A percentile compares a stretch with the other conserved stretches of the same genome.
Evolutionary conservation across 495 filamentous ascomycete genomes (phyloP).

Genomic region (Aspergillus bridgeri): DNA sequence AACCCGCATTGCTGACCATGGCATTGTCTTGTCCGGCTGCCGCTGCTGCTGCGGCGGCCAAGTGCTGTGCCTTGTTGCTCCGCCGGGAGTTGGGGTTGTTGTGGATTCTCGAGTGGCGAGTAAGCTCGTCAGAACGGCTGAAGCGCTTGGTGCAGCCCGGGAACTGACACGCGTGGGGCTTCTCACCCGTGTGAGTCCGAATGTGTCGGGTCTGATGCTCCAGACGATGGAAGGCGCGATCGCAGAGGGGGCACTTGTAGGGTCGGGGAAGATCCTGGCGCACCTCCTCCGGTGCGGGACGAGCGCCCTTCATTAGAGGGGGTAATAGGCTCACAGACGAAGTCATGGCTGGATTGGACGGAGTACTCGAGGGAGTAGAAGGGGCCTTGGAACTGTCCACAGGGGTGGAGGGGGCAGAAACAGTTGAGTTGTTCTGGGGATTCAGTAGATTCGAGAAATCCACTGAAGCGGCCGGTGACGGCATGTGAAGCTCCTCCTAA

Average conservation of each 20-base stretch:
- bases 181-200: slow-evolving; percentile 96
- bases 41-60: slow-evolving; percentile 54
- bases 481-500: slow-evolving; percentile 58
- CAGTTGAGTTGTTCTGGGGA: slow-evolving; percentile 42
- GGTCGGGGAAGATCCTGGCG: slow-evolving; percentile 85
- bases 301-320: slow-evolving; percentile 61
- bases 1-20: slow-evolving; percentile 48
- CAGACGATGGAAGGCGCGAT: slow-evolving; percentile 97
- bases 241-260: slow-evolving; percentile 97
- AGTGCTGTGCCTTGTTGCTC: slow-evolving; percentile 80
- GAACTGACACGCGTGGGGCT: slow-evolving; percentile 92
- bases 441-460: slow-evolving; percentile 80
- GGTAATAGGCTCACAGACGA: slow-evolving; percentile 66
- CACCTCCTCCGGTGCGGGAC: slow-evolving; percentile 54
- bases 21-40: slow-evolving; percentile 48
- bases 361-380: slow-evolving; percentile 26
- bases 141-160: slow-evolving; percentile 97
- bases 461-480: slow-evolving; percentile 65
- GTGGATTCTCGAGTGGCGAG: slow-evolving; percentile 96
- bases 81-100: slow-evolving; percentile 96
- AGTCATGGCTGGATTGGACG: slow-evolving; percentile 59
- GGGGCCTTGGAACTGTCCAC: slow-evolving; percentile 11
- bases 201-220: slow-evolving; percentile 99
- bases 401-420: slow-evolving; percentile 25
- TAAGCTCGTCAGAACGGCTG: slow-evolving; percentile 94